Conservation (phyloP, 345 rosid genomes). For the Bretschneidera sinensis region DNA sequence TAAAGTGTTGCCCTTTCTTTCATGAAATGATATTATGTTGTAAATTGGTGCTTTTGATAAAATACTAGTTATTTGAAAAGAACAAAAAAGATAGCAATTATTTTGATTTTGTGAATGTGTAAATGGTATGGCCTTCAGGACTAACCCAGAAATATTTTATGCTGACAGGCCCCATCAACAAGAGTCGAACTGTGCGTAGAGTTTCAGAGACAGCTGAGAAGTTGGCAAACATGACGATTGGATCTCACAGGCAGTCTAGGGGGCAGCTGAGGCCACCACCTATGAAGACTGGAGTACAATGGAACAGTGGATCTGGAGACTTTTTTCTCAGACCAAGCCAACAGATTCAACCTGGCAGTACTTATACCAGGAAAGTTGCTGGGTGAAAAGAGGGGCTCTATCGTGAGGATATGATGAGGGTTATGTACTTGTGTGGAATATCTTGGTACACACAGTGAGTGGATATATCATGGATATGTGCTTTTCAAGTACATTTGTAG, state of each 20-base stretch:
- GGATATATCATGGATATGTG: too few relatives aligned
- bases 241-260: slow-evolving; percentile 30
- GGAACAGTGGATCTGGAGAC: slow-evolving; percentile 47
- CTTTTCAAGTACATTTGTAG: too few relatives aligned
- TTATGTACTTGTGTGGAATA: too few relatives aligned
- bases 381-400: too few relatives aligned
- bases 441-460: too few relatives aligned
- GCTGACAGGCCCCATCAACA: slow-evolving; percentile 32
- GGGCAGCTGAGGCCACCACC: slow-evolving; percentile 38
- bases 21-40: background rate
- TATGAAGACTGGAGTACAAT: slow-evolving; percentile 66
- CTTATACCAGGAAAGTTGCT: slow-evolving; percentile 42
- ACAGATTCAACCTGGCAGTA: slow-evolving; percentile 37
- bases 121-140: background rate
- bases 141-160: background rate
- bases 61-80: too few relatives aligned
- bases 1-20: background rate
- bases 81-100: too few relatives aligned
- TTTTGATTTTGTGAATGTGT: too few relatives aligned
- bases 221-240: slow-evolving; percentile 44
- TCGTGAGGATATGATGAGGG: too few relatives aligned
- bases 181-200: slow-evolving; percentile 33
- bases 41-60: too few relatives aligned
- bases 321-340: slow-evolving; percentile 46
- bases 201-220: slow-evolving; percentile 43